A percentile compares a stretch with the other conserved stretches of the same genome.
Evolutionary conservation across 495 filamentous ascomycete species (phyloP).

Genomic region (Xylaria flabelliformis): DNA sequence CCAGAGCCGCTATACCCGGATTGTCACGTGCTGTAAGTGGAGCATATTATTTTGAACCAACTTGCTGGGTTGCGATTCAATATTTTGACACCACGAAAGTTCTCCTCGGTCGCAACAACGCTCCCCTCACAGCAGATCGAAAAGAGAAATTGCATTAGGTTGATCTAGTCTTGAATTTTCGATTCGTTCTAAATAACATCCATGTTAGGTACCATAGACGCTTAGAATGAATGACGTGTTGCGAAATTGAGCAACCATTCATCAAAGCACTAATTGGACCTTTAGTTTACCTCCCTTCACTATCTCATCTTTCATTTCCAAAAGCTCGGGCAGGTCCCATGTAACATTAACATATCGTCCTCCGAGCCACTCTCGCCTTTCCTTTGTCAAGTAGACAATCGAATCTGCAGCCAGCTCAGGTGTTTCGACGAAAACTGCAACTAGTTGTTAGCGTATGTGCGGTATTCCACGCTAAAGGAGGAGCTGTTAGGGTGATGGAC

Average conservation of each 20-base stretch:
- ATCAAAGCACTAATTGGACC: slow-evolving; percentile 47
- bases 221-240: neutral
- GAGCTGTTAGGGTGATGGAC: neutral
- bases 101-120: neutral
- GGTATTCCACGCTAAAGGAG: neutral
- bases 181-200: neutral
- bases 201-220: neutral
- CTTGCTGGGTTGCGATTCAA: neutral
- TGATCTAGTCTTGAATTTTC: neutral
- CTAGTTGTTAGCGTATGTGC: slow-evolving; percentile 10
- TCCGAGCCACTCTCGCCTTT: slow-evolving; percentile 57
- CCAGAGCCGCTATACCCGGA: slow-evolving; percentile 22
- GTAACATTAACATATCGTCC: slow-evolving; percentile 56
- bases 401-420: slow-evolving; percentile 55
- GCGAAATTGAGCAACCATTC: neutral
- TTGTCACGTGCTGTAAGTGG: slow-evolving; percentile 17
- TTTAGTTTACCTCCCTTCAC: slow-evolving; percentile 55
- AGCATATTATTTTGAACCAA: neutral
- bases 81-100: neutral
- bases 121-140: neutral
- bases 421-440: slow-evolving; percentile 49
- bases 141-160: neutral
- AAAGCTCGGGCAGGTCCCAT: slow-evolving; percentile 58
- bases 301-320: slow-evolving; percentile 52
- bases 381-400: slow-evolving; percentile 53